phyloP scores from a whole-genome alignment of 305 asterid species.

The Fraxinus xanthoxyloides region DNA sequence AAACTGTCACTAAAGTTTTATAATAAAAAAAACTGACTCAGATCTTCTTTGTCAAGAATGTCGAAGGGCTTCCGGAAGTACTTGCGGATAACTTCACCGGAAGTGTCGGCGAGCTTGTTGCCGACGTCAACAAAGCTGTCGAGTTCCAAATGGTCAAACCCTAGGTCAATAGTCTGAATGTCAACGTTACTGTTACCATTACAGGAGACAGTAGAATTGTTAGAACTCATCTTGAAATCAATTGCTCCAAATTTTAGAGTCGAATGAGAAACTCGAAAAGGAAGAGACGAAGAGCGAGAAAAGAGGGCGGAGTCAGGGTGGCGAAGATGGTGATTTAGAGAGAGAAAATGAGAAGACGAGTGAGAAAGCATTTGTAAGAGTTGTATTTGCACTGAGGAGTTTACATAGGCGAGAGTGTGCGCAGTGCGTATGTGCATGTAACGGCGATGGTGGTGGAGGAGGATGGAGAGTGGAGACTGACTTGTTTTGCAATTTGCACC shows the following conservation, averaged over 20 bases:
- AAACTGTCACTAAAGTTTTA: neutral
- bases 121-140: slow-evolving; percentile 64
- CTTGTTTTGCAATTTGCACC: slow-evolving; percentile 35
- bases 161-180: slow-evolving; percentile 30
- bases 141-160: slow-evolving; percentile 43
- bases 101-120: slow-evolving; percentile 79
- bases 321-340: slow-evolving; percentile 21
- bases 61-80: slow-evolving; percentile 81
- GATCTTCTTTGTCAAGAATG: slow-evolving; percentile 70
- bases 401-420: slow-evolving; percentile 34
- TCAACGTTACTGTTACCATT: slow-evolving; percentile 9
- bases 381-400: slow-evolving; percentile 35
- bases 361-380: slow-evolving; percentile 45
- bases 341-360: slow-evolving; percentile 40
- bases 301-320: slow-evolving; percentile 10
- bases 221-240: slow-evolving; percentile 38
- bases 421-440: neutral
- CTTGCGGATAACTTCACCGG: slow-evolving; percentile 75
- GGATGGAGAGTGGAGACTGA: slow-evolving; percentile 24
- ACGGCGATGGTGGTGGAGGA: neutral
- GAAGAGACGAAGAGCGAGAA: slow-evolving; percentile 28
- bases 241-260: slow-evolving; percentile 21
- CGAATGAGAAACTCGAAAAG: slow-evolving; percentile 8
- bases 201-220: slow-evolving; percentile 27
- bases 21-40: slow-evolving; percentile 40